Conservation (phyloP, 2,329 filamentous ascomycete species). For the Cordyceps cateniannulata region DNA sequence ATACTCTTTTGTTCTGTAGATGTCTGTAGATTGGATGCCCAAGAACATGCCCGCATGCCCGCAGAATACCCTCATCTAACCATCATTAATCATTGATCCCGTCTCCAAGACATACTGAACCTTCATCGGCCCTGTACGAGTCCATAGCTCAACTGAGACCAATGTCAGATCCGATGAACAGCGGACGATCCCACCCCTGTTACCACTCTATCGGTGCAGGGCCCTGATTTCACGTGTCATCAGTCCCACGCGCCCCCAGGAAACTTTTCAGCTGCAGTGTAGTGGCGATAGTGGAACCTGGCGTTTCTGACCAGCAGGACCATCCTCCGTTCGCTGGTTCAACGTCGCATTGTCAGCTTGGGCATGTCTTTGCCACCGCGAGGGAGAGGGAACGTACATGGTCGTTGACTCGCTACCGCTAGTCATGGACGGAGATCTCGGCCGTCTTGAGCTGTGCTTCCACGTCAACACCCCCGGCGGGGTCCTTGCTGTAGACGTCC, state of each 20-base stretch:
- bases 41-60: too few species aligned
- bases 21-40: too few species aligned
- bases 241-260: neutral
- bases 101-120: neutral
- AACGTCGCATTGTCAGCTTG: neutral
- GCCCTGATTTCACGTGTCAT: neutral
- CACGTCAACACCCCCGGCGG: constrained; percentile 13
- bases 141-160: constrained; percentile 8
- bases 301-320: constrained; percentile 11
- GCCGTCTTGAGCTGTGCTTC: constrained; percentile 17
- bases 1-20: too few species aligned
- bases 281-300: constrained; percentile 13
- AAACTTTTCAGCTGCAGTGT: neutral
- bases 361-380: neutral
- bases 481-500: constrained; percentile 22
- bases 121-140: neutral
- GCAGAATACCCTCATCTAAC: neutral
- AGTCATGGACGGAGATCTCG: constrained; percentile 15
- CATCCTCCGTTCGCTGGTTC: constrained; percentile 13
- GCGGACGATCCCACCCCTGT: neutral
- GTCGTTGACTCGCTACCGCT: constrained; percentile 10
- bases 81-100: neutral
- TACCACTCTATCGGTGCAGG: neutral
- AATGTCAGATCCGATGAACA: neutral
- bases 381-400: neutral